Conservation (phyloP, 106 monocot species). For the Iris macrosiphon region DNA sequence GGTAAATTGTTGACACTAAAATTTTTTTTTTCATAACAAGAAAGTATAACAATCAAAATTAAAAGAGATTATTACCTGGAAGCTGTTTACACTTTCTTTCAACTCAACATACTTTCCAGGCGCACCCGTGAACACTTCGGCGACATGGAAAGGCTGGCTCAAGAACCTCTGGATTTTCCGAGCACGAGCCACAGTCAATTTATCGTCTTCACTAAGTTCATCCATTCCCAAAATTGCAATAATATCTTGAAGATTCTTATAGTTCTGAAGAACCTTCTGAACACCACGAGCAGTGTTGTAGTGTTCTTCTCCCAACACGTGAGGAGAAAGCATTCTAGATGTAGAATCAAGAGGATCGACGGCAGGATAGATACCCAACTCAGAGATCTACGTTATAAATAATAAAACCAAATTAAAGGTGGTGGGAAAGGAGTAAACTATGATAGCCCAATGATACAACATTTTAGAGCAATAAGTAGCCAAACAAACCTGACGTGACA, state of each 20-base stretch:
- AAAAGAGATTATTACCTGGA: conserved; percentile 39
- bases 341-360: conserved; percentile 83
- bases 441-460: too few relatives aligned
- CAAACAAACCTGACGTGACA: conserved; percentile 50
- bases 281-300: conserved; percentile 83
- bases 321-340: conserved; percentile 79
- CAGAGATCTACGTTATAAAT: conserved; percentile 43
- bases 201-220: conserved; percentile 83
- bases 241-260: conserved; percentile 84
- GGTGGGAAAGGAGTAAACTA: too few relatives aligned
- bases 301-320: conserved; percentile 64
- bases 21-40: too few relatives aligned
- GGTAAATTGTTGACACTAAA: too few relatives aligned
- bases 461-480: too few relatives aligned
- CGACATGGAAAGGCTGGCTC: conserved; percentile 80
- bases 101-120: conserved; percentile 75
- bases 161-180: conserved; percentile 67
- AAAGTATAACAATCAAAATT: neutral
- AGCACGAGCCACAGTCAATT: conserved; percentile 75
- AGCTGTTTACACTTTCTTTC: conserved; percentile 69
- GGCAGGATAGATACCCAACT: conserved; percentile 75
- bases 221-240: conserved; percentile 90
- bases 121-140: conserved; percentile 78
- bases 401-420: neutral
- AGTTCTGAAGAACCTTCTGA: conserved; percentile 87